Evolutionary conservation across 139 green algal species (phyloP).

Genomic region (Diplosphaera chodatii): DNA sequence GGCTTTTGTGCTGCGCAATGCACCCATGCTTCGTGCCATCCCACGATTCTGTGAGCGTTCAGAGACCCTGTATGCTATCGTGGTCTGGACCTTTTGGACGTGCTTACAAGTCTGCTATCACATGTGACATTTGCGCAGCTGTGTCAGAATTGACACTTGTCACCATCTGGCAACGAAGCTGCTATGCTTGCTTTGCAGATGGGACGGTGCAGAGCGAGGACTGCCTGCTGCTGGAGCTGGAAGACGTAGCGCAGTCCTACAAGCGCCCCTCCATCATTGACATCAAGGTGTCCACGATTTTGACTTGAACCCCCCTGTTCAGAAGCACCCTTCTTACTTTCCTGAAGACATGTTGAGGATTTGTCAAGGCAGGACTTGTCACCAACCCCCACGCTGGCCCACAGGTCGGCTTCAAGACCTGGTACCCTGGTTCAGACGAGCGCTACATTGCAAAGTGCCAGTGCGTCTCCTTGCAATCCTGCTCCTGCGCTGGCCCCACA

Average conservation of each 20-base stretch:
- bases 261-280: conserved; percentile 65
- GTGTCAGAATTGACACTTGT: no score
- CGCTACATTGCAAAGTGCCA: conserved; percentile 56
- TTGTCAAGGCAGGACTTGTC: no score
- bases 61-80: neutral
- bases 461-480: conserved; percentile 9
- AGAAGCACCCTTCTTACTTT: no score
- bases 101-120: neutral
- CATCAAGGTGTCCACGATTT: conserved; percentile 68
- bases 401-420: conserved; percentile 56
- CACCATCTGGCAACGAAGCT: no score
- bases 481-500: no score
- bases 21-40: conserved; percentile 40
- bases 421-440: conserved; percentile 51
- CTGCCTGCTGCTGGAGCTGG: conserved; percentile 51
- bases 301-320: no score
- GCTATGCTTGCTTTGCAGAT: no score
- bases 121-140: no score
- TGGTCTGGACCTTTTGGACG: neutral
- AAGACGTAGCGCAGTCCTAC: conserved; percentile 60
- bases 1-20: conserved; percentile 43
- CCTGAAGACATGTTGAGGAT: no score
- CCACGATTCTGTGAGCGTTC: conserved; percentile 50
- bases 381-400: no score
- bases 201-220: conserved; percentile 10